A percentile compares a stretch with the other conserved stretches of the same genome.
Conservation (phyloP, 257 asterid genomes). For the Solanum tarijense region DNA sequence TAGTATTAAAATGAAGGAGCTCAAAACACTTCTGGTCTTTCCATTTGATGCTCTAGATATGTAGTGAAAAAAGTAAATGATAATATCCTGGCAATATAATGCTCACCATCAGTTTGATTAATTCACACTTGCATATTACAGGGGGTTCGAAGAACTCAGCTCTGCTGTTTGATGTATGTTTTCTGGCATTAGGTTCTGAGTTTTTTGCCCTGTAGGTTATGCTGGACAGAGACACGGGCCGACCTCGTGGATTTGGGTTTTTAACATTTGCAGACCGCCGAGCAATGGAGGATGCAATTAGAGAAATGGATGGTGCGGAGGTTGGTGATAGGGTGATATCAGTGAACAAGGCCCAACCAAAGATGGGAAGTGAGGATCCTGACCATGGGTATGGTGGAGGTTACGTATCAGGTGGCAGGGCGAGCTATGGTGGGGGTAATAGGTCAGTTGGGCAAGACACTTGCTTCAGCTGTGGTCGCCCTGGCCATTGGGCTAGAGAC, state of each 20-base stretch:
- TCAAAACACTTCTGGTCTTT: not conserved
- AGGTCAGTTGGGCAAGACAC: slow-evolving; percentile 76
- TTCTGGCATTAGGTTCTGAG: not conserved
- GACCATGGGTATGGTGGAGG: slow-evolving; percentile 52
- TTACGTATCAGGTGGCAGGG: slow-evolving; percentile 67
- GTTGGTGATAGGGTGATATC: slow-evolving; percentile 80
- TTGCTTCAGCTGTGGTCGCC: slow-evolving; percentile 94
- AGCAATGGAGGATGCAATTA: slow-evolving; percentile 90
- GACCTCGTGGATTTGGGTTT: slow-evolving; percentile 99
- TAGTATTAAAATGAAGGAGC: not conserved
- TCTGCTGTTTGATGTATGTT: not conserved
- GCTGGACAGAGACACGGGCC: slow-evolving; percentile 96
- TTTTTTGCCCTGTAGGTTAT: slow-evolving; percentile 38
- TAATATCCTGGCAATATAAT: not conserved
- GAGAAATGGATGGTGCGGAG: slow-evolving; percentile 91
- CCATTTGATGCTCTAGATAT: not conserved
- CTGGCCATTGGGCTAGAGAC: slow-evolving; percentile 99
- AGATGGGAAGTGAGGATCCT: slow-evolving; percentile 64
- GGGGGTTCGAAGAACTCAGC: not conserved
- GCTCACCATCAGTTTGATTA: not conserved
- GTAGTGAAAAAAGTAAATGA: not conserved
- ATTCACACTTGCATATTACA: not conserved
- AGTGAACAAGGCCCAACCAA: slow-evolving; percentile 94
- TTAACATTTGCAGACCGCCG: slow-evolving; percentile 86
- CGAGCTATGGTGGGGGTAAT: slow-evolving; percentile 56